Conservation (phyloP, 306 rosid genomes). For the Prinsepia uniflora region DNA sequence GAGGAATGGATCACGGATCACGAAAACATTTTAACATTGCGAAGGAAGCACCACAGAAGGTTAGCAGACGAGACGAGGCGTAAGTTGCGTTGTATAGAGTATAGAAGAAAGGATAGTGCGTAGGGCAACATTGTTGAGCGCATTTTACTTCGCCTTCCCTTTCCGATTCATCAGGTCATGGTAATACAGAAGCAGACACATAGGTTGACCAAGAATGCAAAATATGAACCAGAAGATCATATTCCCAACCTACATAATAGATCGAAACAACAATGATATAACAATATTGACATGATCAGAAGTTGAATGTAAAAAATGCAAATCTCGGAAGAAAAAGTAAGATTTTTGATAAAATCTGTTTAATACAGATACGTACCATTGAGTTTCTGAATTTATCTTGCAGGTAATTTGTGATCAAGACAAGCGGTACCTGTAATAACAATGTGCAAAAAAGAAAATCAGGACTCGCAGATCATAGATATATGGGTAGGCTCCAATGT, state of each 20-base stretch:
- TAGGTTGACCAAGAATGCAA: conserved; percentile 93
- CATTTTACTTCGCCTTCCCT: conserved; percentile 35
- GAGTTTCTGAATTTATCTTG: conserved; percentile 71
- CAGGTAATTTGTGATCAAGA: conserved; percentile 74
- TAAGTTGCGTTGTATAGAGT: conserved; percentile 1
- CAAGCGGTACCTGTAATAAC: conserved; percentile 65
- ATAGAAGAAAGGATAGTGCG: background rate
- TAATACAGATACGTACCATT: conserved; percentile 52
- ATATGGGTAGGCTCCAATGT: background rate
- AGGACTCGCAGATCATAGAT: background rate
- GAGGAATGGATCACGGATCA: conserved; percentile 12
- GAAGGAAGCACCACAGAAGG: conserved; percentile 8
- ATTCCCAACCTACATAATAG: conserved; percentile 68
- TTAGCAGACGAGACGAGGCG: background rate
- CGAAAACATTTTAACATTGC: background rate
- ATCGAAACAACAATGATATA: background rate
- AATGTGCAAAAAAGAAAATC: conserved; percentile 3
- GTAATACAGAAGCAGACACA: conserved; percentile 82
- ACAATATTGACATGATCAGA: background rate
- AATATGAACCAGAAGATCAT: conserved; percentile 93
- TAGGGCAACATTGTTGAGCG: conserved; percentile 17
- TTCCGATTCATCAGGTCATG: conserved; percentile 87
- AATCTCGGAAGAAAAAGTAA: background rate
- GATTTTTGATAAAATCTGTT: background rate
- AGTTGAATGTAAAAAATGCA: background rate